Conservation (phyloP, 306 rosid species). For the Erythrophleum fordii region DNA sequence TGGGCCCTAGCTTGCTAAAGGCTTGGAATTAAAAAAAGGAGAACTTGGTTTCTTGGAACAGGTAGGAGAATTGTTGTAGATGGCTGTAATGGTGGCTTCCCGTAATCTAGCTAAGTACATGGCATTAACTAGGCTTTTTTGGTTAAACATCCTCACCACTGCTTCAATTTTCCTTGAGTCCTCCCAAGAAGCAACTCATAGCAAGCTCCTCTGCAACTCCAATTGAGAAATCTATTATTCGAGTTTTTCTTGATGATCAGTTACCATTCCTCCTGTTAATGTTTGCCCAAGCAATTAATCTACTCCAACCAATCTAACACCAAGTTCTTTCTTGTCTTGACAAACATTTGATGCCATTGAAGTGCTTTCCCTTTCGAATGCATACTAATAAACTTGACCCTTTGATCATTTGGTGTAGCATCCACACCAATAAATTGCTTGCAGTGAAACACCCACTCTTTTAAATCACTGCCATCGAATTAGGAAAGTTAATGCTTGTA, state of each 20-base stretch:
- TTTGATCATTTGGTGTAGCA: not conserved
- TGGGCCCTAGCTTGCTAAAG: not conserved
- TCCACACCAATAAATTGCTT: not conserved
- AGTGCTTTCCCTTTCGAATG: not conserved
- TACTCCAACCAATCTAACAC: not conserved
- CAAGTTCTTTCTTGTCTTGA: not conserved
- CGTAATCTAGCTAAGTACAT: not conserved
- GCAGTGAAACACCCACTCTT: not conserved
- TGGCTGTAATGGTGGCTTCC: not conserved
- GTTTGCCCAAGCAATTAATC: not conserved
- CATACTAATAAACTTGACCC: not conserved
- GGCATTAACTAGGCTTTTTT: not conserved
- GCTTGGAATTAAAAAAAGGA: no score
- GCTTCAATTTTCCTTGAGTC: not conserved
- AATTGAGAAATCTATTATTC: not conserved
- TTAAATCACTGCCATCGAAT: not conserved
- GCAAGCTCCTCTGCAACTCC: not conserved
- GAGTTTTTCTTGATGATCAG: not conserved
- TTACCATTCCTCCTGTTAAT: not conserved
- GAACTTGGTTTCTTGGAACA: no score
- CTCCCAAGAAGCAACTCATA: not conserved
- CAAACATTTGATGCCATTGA: not conserved
- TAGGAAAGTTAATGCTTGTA: not conserved
- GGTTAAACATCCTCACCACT: not conserved
- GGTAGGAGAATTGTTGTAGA: not conserved